A percentile compares a stretch with the other conserved stretches of the same genome.
phyloP scores from a whole-genome alignment of 2,329 filamentous ascomycete genomes.

The Trichoderma aggressivum region DNA sequence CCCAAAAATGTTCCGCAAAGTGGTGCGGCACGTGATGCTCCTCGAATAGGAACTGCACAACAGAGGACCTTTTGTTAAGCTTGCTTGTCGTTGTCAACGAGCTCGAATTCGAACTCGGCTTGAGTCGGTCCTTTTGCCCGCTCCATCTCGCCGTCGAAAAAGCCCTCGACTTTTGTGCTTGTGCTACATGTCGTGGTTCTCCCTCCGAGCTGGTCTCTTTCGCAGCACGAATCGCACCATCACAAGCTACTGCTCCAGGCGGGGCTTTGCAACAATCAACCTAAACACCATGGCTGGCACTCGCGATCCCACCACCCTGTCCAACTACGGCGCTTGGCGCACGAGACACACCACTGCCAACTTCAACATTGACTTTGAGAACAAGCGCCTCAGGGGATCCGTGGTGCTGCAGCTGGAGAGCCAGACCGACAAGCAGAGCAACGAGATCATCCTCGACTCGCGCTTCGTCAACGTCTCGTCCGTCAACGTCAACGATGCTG shows the following conservation, averaged over 20 bases:
- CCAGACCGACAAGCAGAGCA: conserved; percentile 67
- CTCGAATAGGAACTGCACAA: conserved; percentile 15
- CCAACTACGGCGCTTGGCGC: conserved; percentile 86
- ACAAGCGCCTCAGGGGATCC: conserved; percentile 71
- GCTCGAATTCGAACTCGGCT: conserved; percentile 8
- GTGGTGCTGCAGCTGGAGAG: conserved; percentile 75
- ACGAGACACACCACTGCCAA: conserved; percentile 80
- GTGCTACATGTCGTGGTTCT: conserved; percentile 24
- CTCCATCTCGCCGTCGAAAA: background rate
- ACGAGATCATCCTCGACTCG: conserved; percentile 84
- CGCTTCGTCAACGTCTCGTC: conserved; percentile 71
- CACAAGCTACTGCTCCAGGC: conserved; percentile 3
- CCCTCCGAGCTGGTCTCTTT: conserved; percentile 19
- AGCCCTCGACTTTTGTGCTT: background rate
- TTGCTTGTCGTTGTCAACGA: background rate
- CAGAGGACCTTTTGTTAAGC: conserved; percentile 15
- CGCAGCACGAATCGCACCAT: conserved; percentile 5
- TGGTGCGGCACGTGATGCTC: conserved; percentile 17
- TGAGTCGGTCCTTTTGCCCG: conserved; percentile 16
- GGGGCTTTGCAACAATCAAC: conserved; percentile 30
- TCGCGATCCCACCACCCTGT: conserved; percentile 84
- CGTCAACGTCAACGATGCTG: conserved; percentile 65
- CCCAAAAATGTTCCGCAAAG: background rate
- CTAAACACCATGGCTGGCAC: conserved; percentile 28
- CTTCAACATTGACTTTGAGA: conserved; percentile 79